Percentiles rank a stretch among this genome's conserved stretches.
These are phyloP conservation scores for Apiospora pterosperma DNA, from an alignment of 2,329 filamentous ascomycete genomes.

Conservation along the genomic window DNA sequence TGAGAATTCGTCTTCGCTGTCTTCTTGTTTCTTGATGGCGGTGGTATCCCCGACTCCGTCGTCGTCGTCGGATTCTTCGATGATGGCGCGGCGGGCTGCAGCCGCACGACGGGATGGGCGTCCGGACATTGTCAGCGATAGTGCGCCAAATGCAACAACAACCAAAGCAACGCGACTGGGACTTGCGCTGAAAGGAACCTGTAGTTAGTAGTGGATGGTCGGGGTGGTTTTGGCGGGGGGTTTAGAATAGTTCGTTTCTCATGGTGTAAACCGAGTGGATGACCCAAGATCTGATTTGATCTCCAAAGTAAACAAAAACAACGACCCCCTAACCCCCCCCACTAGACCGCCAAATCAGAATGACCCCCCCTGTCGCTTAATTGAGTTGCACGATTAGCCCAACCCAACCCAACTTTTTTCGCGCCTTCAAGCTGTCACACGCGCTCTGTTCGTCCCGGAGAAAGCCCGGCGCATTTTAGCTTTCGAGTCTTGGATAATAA, in stretches of 20 bases:
- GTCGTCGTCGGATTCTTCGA: constrained; percentile 74
- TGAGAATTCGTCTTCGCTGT: constrained; percentile 73
- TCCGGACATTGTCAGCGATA: constrained; percentile 20
- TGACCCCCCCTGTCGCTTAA: background rate
- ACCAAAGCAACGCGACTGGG: background rate
- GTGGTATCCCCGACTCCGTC: constrained; percentile 57
- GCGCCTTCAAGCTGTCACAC: background rate
- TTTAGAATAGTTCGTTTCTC: background rate
- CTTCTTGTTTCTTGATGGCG: constrained; percentile 41
- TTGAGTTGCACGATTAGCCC: background rate
- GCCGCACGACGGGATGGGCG: constrained; percentile 40
- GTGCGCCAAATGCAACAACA: background rate
- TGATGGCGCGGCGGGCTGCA: constrained; percentile 63
- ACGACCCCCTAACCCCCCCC: background rate
- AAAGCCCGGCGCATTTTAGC: constrained; percentile 6
- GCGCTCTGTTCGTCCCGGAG: constrained; percentile 1
- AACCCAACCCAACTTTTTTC: background rate
- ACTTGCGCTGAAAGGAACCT: background rate
- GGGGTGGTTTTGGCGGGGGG: background rate
- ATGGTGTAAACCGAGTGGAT: background rate
- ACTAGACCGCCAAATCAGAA: background rate
- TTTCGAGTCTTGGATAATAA: no score
- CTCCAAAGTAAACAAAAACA: constrained; percentile 10
- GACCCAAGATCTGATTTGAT: background rate
- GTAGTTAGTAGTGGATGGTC: background rate